These are phyloP conservation scores for Reutealis trisperma DNA, from an alignment of 345 rosid species.

Conservation along the genomic window DNA sequence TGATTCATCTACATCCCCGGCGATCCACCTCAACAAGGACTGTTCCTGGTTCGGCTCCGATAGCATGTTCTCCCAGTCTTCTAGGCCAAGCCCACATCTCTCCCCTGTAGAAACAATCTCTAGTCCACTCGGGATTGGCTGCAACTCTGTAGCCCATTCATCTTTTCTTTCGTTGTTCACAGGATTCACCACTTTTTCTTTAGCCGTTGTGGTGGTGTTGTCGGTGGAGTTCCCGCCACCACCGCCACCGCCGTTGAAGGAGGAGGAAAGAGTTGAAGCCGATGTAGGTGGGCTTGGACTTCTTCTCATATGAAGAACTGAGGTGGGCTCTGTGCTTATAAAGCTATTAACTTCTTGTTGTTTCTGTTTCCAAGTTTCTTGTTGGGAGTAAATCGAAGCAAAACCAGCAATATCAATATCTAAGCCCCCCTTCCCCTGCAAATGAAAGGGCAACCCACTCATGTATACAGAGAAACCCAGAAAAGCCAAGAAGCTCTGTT, in stretches of 20 bases:
- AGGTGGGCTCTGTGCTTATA: conserved; percentile 31
- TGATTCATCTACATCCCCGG: conserved; percentile 53
- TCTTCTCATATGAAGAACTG: conserved; percentile 59
- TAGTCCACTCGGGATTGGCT: conserved; percentile 34
- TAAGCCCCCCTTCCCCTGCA: conserved; percentile 38
- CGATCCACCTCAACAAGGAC: conserved; percentile 47
- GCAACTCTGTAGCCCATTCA: conserved; percentile 52
- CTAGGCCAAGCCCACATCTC: conserved; percentile 48
- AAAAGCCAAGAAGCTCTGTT: not conserved
- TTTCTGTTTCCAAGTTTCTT: conserved; percentile 35
- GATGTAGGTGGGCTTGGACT: conserved; percentile 69
- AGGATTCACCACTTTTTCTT: conserved; percentile 17
- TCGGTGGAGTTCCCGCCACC: conserved; percentile 25
- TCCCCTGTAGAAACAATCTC: conserved; percentile 36
- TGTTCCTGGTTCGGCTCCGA: conserved; percentile 51
- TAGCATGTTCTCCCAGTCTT: conserved; percentile 55
- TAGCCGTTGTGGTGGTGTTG: conserved; percentile 22
- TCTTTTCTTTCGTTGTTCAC: conserved; percentile 32
- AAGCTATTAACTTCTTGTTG: conserved; percentile 29
- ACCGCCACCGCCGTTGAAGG: conserved; percentile 47
- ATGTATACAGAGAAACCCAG: conserved; percentile 2
- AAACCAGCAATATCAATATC: conserved; percentile 39
- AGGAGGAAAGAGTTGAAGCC: conserved; percentile 64
- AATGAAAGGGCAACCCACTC: conserved; percentile 42
- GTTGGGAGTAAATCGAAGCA: conserved; percentile 36